Percentiles rank a stretch among this genome's conserved stretches.
These are phyloP conservation scores for Sambucus nigra DNA, from an alignment of 129 eudicot genomes.

Conservation along the genomic window DNA sequence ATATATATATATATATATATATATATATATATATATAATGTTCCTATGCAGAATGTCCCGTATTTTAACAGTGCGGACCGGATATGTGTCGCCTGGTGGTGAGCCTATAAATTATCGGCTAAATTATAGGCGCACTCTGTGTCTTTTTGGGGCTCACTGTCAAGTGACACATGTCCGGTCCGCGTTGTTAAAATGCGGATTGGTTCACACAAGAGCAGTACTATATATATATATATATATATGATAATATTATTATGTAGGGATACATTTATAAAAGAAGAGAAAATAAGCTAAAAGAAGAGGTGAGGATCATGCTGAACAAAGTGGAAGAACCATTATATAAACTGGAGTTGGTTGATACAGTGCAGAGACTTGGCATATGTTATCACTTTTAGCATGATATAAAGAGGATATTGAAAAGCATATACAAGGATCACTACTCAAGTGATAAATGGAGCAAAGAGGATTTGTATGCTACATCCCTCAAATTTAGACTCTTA, in stretches of 20 bases:
- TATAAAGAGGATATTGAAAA: background rate
- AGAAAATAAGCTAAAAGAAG: background rate
- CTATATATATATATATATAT: too few species aligned
- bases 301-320: background rate
- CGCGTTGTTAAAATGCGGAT: too few species aligned
- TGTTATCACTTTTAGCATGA: background rate
- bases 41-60: too few species aligned
- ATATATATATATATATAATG: too few species aligned
- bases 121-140: too few species aligned
- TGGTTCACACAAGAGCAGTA: too few species aligned
- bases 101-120: too few species aligned
- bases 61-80: too few species aligned
- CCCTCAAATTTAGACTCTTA: constrained; percentile 8
- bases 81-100: too few species aligned
- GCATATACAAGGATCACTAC: background rate
- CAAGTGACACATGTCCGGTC: too few species aligned
- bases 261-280: background rate
- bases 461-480: background rate
- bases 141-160: too few species aligned
- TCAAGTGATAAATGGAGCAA: background rate
- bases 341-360: constrained; percentile 7
- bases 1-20: too few species aligned
- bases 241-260: background rate
- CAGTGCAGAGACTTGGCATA: constrained; percentile 4
- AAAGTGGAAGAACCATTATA: background rate